Percentiles rank a stretch among this genome's conserved stretches.
These are phyloP conservation scores for Blastocladiella britannica DNA, from an alignment of 192 early-diverging fungal genomes.

Conservation along the genomic window DNA sequence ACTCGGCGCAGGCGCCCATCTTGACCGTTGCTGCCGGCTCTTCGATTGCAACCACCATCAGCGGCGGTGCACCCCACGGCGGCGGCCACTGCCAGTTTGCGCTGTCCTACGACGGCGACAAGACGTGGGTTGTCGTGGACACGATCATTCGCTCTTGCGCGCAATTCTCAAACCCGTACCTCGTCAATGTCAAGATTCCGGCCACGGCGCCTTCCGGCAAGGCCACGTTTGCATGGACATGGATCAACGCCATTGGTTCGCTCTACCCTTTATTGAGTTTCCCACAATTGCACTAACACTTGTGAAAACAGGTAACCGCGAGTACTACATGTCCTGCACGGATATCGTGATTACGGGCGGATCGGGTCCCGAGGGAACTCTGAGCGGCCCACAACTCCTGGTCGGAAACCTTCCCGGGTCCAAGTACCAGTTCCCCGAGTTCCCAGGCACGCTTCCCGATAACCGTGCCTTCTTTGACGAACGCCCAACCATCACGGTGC, in stretches of 20 bases:
- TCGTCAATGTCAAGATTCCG: conserved; percentile 32
- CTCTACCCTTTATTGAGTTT: too few relatives aligned
- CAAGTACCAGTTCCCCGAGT: neutral
- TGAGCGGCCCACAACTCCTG: too few relatives aligned
- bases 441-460: neutral
- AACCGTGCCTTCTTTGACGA: neutral
- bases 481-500: neutral
- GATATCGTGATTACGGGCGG: conserved; percentile 30
- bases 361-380: conserved; percentile 4
- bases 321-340: conserved; percentile 46
- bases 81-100: conserved; percentile 53
- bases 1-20: neutral
- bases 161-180: conserved; percentile 6
- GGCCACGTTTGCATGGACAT: conserved; percentile 36
- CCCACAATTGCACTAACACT: too few relatives aligned
- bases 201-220: conserved; percentile 26
- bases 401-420: neutral
- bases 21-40: neutral
- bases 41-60: neutral
- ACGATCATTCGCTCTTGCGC: conserved; percentile 23
- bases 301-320: too few relatives aligned
- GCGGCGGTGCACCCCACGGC: conserved; percentile 20
- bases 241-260: conserved; percentile 38
- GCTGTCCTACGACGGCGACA: conserved; percentile 34
- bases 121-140: conserved; percentile 36